Base-by-base conservation (phyloP, 2,329 filamentous ascomycete species). In the Diplodia sapinea region DNA sequence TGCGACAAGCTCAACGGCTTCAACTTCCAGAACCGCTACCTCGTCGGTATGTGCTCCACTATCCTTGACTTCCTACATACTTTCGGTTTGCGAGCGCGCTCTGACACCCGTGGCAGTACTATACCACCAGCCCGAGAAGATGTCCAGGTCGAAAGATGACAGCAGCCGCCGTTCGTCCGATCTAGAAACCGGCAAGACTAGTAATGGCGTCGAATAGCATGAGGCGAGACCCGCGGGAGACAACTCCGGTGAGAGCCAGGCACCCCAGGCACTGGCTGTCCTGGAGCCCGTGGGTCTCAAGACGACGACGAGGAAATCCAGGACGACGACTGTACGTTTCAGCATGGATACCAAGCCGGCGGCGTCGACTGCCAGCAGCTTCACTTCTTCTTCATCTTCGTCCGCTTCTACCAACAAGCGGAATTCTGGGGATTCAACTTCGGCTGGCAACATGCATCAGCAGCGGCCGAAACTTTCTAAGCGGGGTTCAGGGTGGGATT, bases 1-100 rank as follows among this genome's bases (percentile, higher is more conserved):
- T 98, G 95, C 86, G 95, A 99, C 86, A 97, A 98, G 85, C 87
- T 99, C 81, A 99, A 99, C 86, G 95, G 95, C 79, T 99, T 96
- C 89, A 99, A 99, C 85, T 99, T 99, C 82, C 95, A 99, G 85
- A 97, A 94, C 84, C 91, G 95, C 80, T 99, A 99, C 83, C 92
- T 99, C 75, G 95, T 99, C 77, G 93, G 93, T 96, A 88, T 70
- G 92, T 88, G 61, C 23, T 65, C 47, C 23, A 38, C 15, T 20
- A 9, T 20, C 40, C 66, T 33, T 33, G 31, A 1, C 11, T 3
- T 38, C 36, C 9, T 12, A 11, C 11, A 11, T 38, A 38, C 11
- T 11, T 3, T 38, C 49, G 31, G 59, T 43, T 33, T 29, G 31
- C n/a, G 43, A 9, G 12, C 57, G 26, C 17, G 9, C 9, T n/a